A percentile compares a stretch with the other conserved stretches of the same genome.
Evolutionary conservation across 768 basidiomycete genomes (phyloP).

Genomic region (Thelephora ganbajun): DNA sequence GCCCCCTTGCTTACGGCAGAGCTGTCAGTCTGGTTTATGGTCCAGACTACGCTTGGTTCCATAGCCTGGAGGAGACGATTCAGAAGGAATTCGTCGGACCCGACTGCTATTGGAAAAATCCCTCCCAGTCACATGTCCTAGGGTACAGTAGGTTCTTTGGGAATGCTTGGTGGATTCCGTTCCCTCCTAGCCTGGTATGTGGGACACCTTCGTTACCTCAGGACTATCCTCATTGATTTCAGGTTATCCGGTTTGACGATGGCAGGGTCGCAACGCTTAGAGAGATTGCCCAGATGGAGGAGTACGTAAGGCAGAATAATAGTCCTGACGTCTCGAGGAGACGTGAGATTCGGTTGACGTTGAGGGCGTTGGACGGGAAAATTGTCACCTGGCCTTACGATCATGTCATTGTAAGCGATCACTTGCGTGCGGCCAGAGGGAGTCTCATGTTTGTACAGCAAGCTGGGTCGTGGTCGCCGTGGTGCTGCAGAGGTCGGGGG

Average conservation of each 20-base stretch:
- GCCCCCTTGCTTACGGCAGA: conserved; percentile 36
- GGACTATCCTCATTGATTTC: neutral
- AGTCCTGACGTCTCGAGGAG: conserved; percentile 30
- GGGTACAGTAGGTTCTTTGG: conserved; percentile 46
- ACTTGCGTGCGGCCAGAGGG: neutral
- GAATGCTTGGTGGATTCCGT: conserved; percentile 70
- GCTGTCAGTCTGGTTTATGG: conserved; percentile 34
- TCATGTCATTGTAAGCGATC: conserved; percentile 30
- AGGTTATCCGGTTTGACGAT: conserved; percentile 61
- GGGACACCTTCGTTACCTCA: neutral
- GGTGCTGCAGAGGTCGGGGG: conserved; percentile 29
- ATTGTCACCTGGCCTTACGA: conserved; percentile 51
- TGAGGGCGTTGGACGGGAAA: conserved; percentile 54
- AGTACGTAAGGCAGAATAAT: conserved; percentile 50
- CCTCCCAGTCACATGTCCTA: conserved; percentile 14
- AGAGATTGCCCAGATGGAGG: conserved; percentile 36
- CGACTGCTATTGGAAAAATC: conserved; percentile 54
- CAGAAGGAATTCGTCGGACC: conserved; percentile 49
- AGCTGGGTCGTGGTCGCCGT: conserved; percentile 30
- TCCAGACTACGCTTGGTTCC: conserved; percentile 32
- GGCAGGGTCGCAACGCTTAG: conserved; percentile 34
- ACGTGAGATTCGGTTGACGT: conserved; percentile 44
- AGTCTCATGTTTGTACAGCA: conserved; percentile 18
- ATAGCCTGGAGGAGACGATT: conserved; percentile 35
- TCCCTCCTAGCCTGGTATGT: conserved; percentile 56